Conservation (phyloP, 2,329 filamentous ascomycete species). For the Trichophyton verrucosum region DNA sequence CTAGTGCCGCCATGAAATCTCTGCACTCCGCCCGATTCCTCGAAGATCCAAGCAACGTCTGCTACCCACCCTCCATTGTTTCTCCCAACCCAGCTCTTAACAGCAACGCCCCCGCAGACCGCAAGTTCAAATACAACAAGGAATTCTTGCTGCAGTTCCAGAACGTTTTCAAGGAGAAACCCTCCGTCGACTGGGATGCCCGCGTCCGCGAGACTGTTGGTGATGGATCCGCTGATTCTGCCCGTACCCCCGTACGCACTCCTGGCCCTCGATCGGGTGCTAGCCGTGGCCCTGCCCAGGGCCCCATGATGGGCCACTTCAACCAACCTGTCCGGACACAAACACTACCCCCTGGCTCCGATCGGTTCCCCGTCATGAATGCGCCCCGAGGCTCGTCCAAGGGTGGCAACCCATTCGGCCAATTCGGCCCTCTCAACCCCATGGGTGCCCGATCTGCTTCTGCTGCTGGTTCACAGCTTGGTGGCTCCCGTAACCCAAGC, state of each 20-base stretch:
- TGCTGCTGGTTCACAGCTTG: slow-evolving; percentile 42
- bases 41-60: slow-evolving; percentile 60
- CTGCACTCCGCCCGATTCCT: slow-evolving; percentile 86
- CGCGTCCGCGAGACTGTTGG: slow-evolving; percentile 78
- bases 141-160: slow-evolving; percentile 95
- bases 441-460: slow-evolving; percentile 49
- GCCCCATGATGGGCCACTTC: slow-evolving; percentile 62
- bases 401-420: slow-evolving; percentile 43
- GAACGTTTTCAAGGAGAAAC: slow-evolving; percentile 90
- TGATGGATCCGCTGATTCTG: slow-evolving; percentile 53
- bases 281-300: slow-evolving; percentile 20
- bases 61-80: slow-evolving; percentile 71
- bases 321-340: slow-evolving; percentile 33
- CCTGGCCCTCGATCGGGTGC: slow-evolving; percentile 10
- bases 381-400: slow-evolving; percentile 33
- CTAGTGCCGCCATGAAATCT: slow-evolving; percentile 84
- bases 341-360: slow-evolving; percentile 53
- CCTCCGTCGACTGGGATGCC: slow-evolving; percentile 81
- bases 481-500: slow-evolving; percentile 60
- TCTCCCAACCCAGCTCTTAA: slow-evolving; percentile 92
- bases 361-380: slow-evolving; percentile 41
- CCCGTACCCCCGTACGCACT: slow-evolving; percentile 33
- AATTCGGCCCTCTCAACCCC: slow-evolving; percentile 47
- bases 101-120: slow-evolving; percentile 51
- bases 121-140: slow-evolving; percentile 92